A percentile compares a stretch with the other conserved stretches of the same genome.
Evolutionary conservation across 2,329 filamentous ascomycete genomes (phyloP).

Genomic region (Aspergillus neoniger): DNA sequence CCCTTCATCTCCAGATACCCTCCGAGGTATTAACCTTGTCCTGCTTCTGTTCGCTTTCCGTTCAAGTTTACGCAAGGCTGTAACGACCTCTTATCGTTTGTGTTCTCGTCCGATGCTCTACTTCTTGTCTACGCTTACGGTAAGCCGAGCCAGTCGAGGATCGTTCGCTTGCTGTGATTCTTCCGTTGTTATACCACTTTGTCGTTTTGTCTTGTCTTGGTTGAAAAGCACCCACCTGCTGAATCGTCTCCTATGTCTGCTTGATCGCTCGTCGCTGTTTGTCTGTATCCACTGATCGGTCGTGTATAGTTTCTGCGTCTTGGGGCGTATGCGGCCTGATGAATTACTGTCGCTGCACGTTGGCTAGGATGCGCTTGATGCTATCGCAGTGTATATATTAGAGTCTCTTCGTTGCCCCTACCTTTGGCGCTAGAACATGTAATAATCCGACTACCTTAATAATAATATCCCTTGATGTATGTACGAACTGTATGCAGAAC

Average conservation of each 20-base stretch:
- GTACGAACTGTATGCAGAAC: background rate
- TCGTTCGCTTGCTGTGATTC: conserved; percentile 25
- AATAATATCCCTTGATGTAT: conserved; percentile 14
- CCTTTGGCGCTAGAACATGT: conserved; percentile 36
- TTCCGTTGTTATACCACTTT: conserved; percentile 25
- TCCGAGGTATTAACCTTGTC: background rate
- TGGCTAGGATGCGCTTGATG: conserved; percentile 30
- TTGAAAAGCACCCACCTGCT: conserved; percentile 20
- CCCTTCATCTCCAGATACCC: background rate
- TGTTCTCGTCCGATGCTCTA: conserved; percentile 7
- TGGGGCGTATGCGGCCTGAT: conserved; percentile 18
- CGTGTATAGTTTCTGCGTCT: conserved; percentile 24
- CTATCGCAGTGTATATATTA: conserved; percentile 38
- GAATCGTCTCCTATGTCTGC: conserved; percentile 7
- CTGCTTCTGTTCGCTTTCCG: background rate
- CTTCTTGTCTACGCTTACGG: conserved; percentile 14
- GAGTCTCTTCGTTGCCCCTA: conserved; percentile 25
- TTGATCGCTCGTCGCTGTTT: conserved; percentile 12
- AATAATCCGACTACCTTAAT: conserved; percentile 36
- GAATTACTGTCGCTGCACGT: conserved; percentile 21
- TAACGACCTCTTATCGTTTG: conserved; percentile 10
- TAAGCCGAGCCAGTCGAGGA: conserved; percentile 18
- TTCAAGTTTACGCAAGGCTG: conserved; percentile 1
- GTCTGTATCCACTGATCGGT: conserved; percentile 21
- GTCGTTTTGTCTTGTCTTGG: conserved; percentile 11